Percentiles rank a stretch among this genome's conserved stretches.
Conservation (phyloP, 23 red algal genomes). For the Chondrus crispus region DNA sequence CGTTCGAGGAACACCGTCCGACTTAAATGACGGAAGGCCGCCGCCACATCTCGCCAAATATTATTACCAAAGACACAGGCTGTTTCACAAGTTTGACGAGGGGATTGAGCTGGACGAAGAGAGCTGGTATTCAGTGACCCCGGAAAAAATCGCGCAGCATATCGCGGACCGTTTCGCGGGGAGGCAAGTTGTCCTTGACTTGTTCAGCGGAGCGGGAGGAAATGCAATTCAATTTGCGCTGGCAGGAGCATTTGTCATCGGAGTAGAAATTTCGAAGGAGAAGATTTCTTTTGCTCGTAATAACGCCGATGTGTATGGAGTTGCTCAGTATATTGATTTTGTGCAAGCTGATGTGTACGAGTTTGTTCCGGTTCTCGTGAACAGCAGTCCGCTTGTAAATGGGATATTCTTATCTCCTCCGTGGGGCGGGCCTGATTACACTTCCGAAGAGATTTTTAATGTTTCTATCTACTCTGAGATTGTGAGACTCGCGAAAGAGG, state of each 20-base stretch:
- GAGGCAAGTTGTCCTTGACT: slow-evolving; percentile 36
- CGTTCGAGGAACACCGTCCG: slow-evolving; percentile 35
- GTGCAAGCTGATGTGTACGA: slow-evolving; percentile 74
- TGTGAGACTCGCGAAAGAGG: slow-evolving; percentile 19
- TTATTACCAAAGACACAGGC: slow-evolving; percentile 68
- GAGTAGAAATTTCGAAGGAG: slow-evolving; percentile 40
- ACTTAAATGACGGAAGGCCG: neutral
- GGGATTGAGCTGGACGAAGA: slow-evolving; percentile 73
- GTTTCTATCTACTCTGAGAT: neutral
- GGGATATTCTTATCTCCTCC: slow-evolving; percentile 87
- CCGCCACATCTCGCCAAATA: slow-evolving; percentile 41
- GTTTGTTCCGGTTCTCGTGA: slow-evolving; percentile 46
- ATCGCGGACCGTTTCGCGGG: slow-evolving; percentile 73
- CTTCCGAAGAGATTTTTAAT: slow-evolving; percentile 22
- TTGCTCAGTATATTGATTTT: slow-evolving; percentile 72
- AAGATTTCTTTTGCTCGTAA: slow-evolving; percentile 46
- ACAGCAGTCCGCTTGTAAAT: slow-evolving; percentile 16
- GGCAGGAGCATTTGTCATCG: slow-evolving; percentile 56
- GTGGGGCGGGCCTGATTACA: slow-evolving; percentile 93
- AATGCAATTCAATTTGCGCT: slow-evolving; percentile 90
- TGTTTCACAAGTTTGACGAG: slow-evolving; percentile 84
- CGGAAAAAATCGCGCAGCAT: slow-evolving; percentile 91
- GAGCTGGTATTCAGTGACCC: slow-evolving; percentile 84
- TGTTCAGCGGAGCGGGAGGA: slow-evolving; percentile 84
- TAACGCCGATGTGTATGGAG: slow-evolving; percentile 88